Conservation (phyloP, 225 moss, liverwort and hornwort species). For the Physcomitrellopsis africana region DNA sequence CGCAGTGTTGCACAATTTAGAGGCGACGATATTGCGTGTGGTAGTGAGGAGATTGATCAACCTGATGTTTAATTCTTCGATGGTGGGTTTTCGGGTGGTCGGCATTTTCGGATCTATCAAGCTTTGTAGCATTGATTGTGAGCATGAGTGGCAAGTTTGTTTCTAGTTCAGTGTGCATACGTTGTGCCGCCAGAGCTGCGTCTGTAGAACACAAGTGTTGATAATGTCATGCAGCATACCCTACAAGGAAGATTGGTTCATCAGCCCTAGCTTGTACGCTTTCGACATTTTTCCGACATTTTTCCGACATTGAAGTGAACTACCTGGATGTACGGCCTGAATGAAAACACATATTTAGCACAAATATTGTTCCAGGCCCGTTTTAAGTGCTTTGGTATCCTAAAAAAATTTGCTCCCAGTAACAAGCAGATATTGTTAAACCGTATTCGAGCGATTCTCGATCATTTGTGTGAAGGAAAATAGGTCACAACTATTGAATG, state of each 20-base stretch:
- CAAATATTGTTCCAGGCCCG: not conserved
- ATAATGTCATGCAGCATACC: too few species aligned
- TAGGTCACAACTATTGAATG: conserved; percentile 9
- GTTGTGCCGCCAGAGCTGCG: too few species aligned
- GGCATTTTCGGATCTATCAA: not conserved
- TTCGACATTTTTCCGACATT: too few species aligned
- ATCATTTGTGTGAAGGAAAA: not conserved
- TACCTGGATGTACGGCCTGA: too few species aligned
- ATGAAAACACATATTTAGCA: too few species aligned
- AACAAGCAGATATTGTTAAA: too few species aligned
- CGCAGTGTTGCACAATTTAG: not conserved
- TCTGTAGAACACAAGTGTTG: too few species aligned
- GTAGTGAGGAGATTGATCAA: not conserved
- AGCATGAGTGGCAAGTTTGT: not conserved
- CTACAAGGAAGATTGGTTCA: too few species aligned
- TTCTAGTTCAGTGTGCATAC: too few species aligned
- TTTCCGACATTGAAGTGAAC: too few species aligned
- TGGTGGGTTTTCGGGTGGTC: not conserved
- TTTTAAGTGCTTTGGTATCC: not conserved
- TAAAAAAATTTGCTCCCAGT: not conserved
- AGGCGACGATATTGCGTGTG: not conserved
- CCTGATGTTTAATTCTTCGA: not conserved
- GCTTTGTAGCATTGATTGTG: not conserved
- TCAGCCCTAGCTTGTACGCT: too few species aligned
- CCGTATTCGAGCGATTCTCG: not conserved